These are phyloP conservation scores for Raphanus hybrid DNA, from an alignment of 441 rosid genomes.

Conservation along the genomic window DNA sequence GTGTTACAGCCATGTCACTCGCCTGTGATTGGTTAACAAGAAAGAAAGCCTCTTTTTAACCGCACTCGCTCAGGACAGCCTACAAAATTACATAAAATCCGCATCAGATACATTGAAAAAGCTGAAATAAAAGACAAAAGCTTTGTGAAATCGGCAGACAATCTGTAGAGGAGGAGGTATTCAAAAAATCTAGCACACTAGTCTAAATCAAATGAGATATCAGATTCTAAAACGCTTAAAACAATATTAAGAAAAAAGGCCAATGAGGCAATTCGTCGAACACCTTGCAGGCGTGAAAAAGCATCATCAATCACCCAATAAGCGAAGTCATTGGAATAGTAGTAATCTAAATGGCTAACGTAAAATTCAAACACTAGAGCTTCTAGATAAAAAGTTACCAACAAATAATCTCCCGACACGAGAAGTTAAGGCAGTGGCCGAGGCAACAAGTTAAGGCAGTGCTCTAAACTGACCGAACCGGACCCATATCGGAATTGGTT, in stretches of 20 bases:
- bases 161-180: not conserved
- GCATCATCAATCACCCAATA: slow-evolving; percentile 1
- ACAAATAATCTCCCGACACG: slow-evolving; percentile 1
- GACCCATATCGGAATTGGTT: not conserved
- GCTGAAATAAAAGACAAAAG: too few relatives aligned
- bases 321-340: not conserved
- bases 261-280: slow-evolving; percentile 36
- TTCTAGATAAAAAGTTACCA: slow-evolving; percentile 7
- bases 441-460: too few relatives aligned
- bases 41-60: slow-evolving; percentile 21
- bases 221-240: not conserved
- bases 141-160: not conserved
- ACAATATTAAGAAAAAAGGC: not conserved
- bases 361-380: not conserved
- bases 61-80: slow-evolving; percentile 21
- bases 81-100: slow-evolving; percentile 24
- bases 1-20: not conserved
- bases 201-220: not conserved
- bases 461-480: too few relatives aligned
- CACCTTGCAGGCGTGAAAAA: slow-evolving; percentile 28
- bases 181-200: not conserved
- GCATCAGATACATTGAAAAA: slow-evolving; percentile 2
- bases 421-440: slow-evolving; percentile 4
- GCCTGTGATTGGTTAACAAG: not conserved
- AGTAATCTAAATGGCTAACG: slow-evolving; percentile 16